These are phyloP conservation scores for Aquanectria penicillioides DNA, from an alignment of 2,329 filamentous ascomycete species.

Conservation along the genomic window DNA sequence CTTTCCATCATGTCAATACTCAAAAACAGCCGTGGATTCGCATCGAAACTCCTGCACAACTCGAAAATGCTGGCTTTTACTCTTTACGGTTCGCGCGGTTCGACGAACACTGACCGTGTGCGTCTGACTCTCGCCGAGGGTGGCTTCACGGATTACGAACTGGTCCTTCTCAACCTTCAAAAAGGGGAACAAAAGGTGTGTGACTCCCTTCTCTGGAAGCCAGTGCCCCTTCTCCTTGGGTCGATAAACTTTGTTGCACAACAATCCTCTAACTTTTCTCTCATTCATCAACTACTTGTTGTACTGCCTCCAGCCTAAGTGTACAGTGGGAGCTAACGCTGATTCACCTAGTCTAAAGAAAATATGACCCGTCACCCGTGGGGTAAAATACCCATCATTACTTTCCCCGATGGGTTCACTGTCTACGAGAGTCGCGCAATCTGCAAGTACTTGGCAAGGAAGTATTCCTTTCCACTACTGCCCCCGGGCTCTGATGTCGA, in stretches of 20 bases:
- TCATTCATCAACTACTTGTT: too few species aligned
- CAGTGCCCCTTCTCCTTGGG: background rate
- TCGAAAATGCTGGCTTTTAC: constrained; percentile 55
- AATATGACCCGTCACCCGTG: constrained; percentile 52
- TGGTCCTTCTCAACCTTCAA: constrained; percentile 49
- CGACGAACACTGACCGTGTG: constrained; percentile 55
- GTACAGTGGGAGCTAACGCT: too few species aligned
- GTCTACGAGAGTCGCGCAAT: constrained; percentile 59
- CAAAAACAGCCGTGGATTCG: constrained; percentile 35
- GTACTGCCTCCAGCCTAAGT: too few species aligned
- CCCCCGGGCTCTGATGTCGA: constrained; percentile 51
- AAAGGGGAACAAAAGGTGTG: constrained; percentile 55
- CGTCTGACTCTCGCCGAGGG: constrained; percentile 55
- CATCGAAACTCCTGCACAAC: constrained; percentile 41
- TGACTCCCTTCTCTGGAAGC: constrained; percentile 21
- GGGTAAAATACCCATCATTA: constrained; percentile 53
- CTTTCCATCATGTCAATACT: constrained; percentile 42
- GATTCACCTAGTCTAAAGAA: constrained; percentile 46
- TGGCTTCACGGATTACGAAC: constrained; percentile 54
- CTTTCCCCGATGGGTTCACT: constrained; percentile 52
- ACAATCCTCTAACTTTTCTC: too few species aligned
- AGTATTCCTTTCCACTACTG: constrained; percentile 57
- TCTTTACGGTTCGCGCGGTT: constrained; percentile 52
- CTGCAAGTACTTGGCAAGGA: constrained; percentile 56
- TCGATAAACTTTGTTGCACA: background rate